A percentile compares a stretch with the other conserved stretches of the same genome.
phyloP scores from a whole-genome alignment of 306 rosid species.

The Casuarina glauca region DNA sequence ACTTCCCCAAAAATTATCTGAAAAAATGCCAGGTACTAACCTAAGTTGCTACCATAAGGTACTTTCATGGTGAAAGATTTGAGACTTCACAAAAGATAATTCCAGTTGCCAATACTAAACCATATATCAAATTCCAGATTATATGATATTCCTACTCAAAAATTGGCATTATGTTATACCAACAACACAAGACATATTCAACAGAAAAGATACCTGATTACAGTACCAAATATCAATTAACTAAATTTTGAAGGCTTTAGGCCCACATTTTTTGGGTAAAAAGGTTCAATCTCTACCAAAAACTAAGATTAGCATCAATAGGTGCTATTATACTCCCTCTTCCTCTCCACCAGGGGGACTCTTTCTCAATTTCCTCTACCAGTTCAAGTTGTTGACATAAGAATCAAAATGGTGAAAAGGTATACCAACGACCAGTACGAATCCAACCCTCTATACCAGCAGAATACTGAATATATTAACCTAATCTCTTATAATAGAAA shows the following conservation, averaged over 20 bases:
- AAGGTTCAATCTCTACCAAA: background rate
- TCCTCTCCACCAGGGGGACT: background rate
- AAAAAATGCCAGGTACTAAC: background rate
- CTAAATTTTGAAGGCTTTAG: background rate
- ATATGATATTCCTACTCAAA: background rate
- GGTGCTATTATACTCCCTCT: background rate
- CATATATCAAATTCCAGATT: background rate
- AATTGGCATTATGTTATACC: background rate
- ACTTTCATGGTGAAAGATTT: background rate
- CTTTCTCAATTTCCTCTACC: background rate
- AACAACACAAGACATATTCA: background rate
- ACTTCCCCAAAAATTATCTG: background rate
- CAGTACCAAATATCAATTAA: background rate
- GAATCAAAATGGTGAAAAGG: background rate
- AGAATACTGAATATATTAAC: background rate
- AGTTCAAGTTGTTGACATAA: background rate
- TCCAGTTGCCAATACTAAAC: background rate
- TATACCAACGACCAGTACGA: background rate
- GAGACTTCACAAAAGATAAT: background rate
- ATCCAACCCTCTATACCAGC: background rate
- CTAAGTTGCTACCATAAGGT: background rate
- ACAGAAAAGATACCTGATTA: background rate
- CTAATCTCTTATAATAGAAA: constrained; percentile 18
- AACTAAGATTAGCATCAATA: background rate
- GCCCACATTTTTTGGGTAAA: background rate